Percentiles rank a stretch among this genome's conserved stretches.
Evolutionary conservation across 2,329 filamentous ascomycete genomes (phyloP).

Genomic region (Cercospora citrullina): DNA sequence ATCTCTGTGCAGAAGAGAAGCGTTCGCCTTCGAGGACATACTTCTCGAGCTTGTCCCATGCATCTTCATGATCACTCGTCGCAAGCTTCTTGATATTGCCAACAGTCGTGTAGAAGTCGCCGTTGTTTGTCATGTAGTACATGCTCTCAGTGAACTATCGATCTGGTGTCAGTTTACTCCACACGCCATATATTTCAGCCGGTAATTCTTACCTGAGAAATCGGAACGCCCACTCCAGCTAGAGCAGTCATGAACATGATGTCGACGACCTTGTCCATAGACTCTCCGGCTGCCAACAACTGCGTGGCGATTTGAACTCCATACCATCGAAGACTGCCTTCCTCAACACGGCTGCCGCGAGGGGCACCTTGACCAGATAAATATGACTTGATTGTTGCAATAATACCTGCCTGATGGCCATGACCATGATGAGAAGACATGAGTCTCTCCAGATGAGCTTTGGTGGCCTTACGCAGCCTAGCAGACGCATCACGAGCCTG

Average conservation of each 20-base stretch:
- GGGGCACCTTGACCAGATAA: neutral
- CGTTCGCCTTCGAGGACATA: neutral
- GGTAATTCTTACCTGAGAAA: neutral
- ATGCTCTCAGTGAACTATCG: neutral
- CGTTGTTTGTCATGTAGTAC: neutral
- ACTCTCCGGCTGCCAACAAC: neutral
- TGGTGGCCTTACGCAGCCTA: neutral
- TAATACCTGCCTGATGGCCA: neutral
- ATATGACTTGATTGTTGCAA: neutral
- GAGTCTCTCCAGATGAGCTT: neutral
- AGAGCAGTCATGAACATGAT: neutral
- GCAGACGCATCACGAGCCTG: neutral
- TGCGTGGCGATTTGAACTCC: neutral
- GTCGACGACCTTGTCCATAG: neutral
- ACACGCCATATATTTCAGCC: too few relatives aligned
- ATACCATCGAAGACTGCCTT: neutral
- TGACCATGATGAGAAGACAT: neutral
- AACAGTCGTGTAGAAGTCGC: neutral
- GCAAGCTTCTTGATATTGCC: neutral
- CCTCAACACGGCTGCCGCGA: neutral
- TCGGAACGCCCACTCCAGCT: neutral
- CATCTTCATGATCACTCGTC: neutral
- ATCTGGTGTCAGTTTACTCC: neutral
- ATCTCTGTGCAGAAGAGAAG: neutral
- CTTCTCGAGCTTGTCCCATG: neutral